Evolutionary conservation across 495 filamentous ascomycete genomes (phyloP).

Genomic region (Neurospora sp.): DNA sequence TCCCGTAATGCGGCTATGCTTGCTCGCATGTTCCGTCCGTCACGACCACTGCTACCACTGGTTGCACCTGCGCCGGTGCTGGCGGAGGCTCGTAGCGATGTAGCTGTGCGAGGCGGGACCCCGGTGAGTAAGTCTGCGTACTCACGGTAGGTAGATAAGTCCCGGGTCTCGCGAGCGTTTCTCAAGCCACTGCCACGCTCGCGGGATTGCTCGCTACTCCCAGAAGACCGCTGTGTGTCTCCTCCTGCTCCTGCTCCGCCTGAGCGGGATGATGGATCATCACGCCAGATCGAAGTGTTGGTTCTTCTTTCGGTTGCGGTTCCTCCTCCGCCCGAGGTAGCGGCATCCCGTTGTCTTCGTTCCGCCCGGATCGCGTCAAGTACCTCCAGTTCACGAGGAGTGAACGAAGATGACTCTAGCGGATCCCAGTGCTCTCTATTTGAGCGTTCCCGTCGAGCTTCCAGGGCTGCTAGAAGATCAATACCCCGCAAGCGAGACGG

Average conservation of each 20-base stretch:
- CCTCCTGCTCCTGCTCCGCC: not conserved
- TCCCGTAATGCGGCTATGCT: not conserved
- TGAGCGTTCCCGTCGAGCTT: not conserved
- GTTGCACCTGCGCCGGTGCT: not conserved
- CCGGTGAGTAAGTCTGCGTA: not conserved
- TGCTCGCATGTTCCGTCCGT: not conserved
- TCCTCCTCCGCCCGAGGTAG: not conserved
- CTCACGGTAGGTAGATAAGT: not conserved
- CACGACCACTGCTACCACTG: not conserved
- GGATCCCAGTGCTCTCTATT: slow-evolving; percentile 15
- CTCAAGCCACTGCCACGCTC: not conserved
- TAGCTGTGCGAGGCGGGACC: not conserved
- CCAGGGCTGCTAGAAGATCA: not conserved
- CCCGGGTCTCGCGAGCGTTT: too few species aligned
- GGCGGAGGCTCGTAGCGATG: not conserved
- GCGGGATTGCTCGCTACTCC: not conserved
- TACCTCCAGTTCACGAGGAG: not conserved
- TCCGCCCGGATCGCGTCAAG: not conserved
- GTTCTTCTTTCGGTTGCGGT: not conserved
- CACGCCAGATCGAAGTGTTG: not conserved
- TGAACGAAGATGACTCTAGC: not conserved
- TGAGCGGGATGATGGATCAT: not conserved
- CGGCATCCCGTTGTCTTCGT: not conserved
- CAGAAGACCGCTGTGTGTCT: not conserved
- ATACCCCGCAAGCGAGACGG: not conserved